These are phyloP conservation scores for Knufia fluminis DNA, from an alignment of 2,329 filamentous ascomycete genomes.

Conservation along the genomic window DNA sequence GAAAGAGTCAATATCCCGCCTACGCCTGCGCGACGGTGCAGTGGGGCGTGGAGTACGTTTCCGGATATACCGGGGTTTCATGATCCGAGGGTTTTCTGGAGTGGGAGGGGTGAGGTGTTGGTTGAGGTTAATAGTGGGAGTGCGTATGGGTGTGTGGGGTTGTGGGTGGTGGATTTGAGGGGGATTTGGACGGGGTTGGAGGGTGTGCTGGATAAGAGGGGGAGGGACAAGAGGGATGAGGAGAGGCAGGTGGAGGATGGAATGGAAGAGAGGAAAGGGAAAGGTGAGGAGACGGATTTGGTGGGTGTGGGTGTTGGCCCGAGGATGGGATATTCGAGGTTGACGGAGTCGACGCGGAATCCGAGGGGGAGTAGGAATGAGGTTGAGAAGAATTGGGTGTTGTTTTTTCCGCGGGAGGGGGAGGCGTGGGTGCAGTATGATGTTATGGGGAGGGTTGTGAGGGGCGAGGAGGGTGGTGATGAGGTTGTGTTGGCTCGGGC, in stretches of 20 bases:
- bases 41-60: constrained; percentile 26
- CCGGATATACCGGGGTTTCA: constrained; percentile 34
- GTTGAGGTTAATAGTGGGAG: constrained; percentile 30
- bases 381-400: constrained; percentile 36
- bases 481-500: background rate
- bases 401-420: constrained; percentile 28
- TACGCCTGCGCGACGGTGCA: constrained; percentile 31
- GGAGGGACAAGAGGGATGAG: background rate
- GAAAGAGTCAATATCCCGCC: constrained; percentile 30
- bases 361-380: constrained; percentile 26
- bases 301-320: constrained; percentile 7
- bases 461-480: too few species aligned
- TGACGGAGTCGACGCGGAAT: constrained; percentile 33
- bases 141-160: constrained; percentile 27
- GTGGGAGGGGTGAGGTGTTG: constrained; percentile 31
- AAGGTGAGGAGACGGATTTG: background rate
- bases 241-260: background rate
- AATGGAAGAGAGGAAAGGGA: background rate
- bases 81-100: constrained; percentile 34
- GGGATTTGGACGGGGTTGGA: constrained; percentile 14
- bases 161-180: constrained; percentile 28
- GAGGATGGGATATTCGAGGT: constrained; percentile 22
- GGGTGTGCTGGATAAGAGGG: constrained; percentile 4
- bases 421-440: constrained; percentile 33
- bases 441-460: constrained; percentile 15